Conservation (phyloP, 1,139 yeast species). For the Hyphopichia pseudoburtonii region DNA sequence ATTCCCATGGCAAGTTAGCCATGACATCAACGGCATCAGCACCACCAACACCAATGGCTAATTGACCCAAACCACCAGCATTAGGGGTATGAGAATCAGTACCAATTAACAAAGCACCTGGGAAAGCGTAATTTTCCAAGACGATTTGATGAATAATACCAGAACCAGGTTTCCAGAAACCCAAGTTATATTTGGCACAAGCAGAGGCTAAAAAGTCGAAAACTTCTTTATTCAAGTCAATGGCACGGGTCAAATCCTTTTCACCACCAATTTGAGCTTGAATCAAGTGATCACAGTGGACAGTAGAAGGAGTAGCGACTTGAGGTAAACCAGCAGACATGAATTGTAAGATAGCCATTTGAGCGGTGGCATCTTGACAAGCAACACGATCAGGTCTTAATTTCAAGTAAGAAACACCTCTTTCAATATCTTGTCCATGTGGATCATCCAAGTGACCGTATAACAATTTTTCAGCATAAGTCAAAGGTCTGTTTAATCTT, state of each 20-base stretch:
- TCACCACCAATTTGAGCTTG: constrained; percentile 96
- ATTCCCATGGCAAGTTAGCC: constrained; percentile 96
- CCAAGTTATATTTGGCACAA: constrained; percentile 96
- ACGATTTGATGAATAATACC: constrained; percentile 99
- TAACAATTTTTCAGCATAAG: constrained; percentile 94
- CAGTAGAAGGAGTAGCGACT: constrained; percentile 96
- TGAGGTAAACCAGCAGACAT: constrained; percentile 96
- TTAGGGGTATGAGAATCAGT: constrained; percentile 99
- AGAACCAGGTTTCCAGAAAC: constrained; percentile 99
- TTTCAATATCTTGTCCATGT: constrained; percentile 89
- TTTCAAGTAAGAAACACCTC: constrained; percentile 95
- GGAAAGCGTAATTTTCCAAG: constrained; percentile 96
- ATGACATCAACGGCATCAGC: constrained; percentile 99
- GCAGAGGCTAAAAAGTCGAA: constrained; percentile 92
- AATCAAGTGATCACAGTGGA: constrained; percentile 98
- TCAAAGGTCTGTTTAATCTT: constrained; percentile 89
- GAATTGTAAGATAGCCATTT: constrained; percentile 98
- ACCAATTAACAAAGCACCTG: constrained; percentile 96
- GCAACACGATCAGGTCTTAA: constrained; percentile 99
- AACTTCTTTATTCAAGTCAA: constrained; percentile 92
- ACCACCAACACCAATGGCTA: constrained; percentile 99
- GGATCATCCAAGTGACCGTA: constrained; percentile 97
- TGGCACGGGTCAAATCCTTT: constrained; percentile 91
- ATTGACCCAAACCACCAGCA: constrained; percentile 99
- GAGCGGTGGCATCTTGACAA: constrained; percentile 99